Percentiles rank a stretch among this genome's conserved stretches.
Conservation (phyloP, 176 grass and related monocot genomes). For the Oryza nivara region DNA sequence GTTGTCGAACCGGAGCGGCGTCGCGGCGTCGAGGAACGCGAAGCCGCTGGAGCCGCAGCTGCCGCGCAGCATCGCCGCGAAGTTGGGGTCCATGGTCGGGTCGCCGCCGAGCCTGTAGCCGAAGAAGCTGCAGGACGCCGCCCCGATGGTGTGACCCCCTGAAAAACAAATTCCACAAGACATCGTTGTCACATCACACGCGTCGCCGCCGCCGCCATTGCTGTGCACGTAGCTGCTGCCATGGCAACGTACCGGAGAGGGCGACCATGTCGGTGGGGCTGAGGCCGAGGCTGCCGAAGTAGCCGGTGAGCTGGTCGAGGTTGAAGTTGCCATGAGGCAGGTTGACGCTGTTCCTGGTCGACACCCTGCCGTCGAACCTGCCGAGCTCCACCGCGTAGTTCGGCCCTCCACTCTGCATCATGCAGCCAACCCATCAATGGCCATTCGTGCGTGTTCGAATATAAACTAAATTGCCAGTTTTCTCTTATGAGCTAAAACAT, state of each 20-base stretch:
- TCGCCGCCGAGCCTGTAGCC: conserved; percentile 35
- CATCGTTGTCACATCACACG: no score
- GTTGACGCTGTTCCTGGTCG: conserved; percentile 48
- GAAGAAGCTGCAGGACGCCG: conserved; percentile 49
- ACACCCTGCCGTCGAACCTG: conserved; percentile 62
- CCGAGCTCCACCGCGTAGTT: conserved; percentile 71
- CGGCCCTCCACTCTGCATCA: conserved; percentile 63
- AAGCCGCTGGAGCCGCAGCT: conserved; percentile 35
- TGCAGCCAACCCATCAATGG: background rate
- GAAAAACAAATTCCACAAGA: background rate
- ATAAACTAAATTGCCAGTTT: no score
- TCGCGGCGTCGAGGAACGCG: conserved; percentile 55
- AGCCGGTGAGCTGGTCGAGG: conserved; percentile 60
- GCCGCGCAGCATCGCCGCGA: conserved; percentile 32
- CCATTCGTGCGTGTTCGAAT: background rate
- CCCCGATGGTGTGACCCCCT: conserved; percentile 66
- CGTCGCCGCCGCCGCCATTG: background rate
- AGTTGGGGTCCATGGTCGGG: conserved; percentile 42
- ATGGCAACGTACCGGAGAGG: conserved; percentile 46
- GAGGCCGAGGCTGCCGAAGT: conserved; percentile 60
- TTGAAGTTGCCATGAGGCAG: conserved; percentile 56
- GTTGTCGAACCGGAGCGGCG: conserved; percentile 61
- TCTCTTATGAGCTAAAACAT: no score
- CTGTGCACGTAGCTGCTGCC: background rate
- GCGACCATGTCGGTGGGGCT: conserved; percentile 71